Evolutionary conservation across 2,329 filamentous ascomycete genomes (phyloP).

Genomic region (Talaromyces sp.): DNA sequence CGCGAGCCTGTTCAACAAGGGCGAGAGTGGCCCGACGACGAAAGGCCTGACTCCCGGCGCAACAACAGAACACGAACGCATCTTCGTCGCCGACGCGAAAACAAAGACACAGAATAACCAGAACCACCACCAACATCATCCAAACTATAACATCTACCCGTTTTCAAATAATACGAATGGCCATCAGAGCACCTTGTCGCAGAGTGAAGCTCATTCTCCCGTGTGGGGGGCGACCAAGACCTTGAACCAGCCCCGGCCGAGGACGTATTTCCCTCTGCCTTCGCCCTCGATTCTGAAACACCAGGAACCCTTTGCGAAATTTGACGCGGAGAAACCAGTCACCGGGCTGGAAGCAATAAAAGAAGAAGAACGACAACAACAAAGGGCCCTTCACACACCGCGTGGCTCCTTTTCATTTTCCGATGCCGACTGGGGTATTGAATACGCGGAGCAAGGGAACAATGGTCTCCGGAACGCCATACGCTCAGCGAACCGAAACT

Average conservation of each 20-base stretch:
- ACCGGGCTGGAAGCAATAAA: conserved; percentile 15
- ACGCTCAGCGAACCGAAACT: conserved; percentile 67
- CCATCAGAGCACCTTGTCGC: conserved; percentile 53
- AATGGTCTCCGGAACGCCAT: conserved; percentile 87
- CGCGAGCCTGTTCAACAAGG: conserved; percentile 31
- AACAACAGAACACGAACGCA: conserved; percentile 38
- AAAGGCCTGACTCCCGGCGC: conserved; percentile 34
- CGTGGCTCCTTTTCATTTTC: conserved; percentile 52
- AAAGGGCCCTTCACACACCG: conserved; percentile 46
- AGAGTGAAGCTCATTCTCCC: conserved; percentile 69
- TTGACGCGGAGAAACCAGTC: conserved; percentile 11
- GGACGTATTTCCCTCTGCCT: conserved; percentile 63
- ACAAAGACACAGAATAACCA: conserved; percentile 16
- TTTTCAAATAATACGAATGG: conserved; percentile 24
- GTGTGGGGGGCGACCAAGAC: conserved; percentile 65
- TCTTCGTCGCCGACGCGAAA: conserved; percentile 29
- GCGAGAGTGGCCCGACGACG: conserved; percentile 16
- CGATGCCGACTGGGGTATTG: conserved; percentile 74
- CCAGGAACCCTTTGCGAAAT: conserved; percentile 35
- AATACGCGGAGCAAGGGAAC: conserved; percentile 84
- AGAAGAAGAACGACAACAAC: conserved; percentile 19
- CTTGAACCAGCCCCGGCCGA: conserved; percentile 72
- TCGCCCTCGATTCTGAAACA: conserved; percentile 72
- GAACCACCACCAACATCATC: neutral
- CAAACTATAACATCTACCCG: conserved; percentile 18